These are phyloP conservation scores for Phytophthora brassicae DNA, from an alignment of 352 stramenopile genomes.

Conservation along the genomic window DNA sequence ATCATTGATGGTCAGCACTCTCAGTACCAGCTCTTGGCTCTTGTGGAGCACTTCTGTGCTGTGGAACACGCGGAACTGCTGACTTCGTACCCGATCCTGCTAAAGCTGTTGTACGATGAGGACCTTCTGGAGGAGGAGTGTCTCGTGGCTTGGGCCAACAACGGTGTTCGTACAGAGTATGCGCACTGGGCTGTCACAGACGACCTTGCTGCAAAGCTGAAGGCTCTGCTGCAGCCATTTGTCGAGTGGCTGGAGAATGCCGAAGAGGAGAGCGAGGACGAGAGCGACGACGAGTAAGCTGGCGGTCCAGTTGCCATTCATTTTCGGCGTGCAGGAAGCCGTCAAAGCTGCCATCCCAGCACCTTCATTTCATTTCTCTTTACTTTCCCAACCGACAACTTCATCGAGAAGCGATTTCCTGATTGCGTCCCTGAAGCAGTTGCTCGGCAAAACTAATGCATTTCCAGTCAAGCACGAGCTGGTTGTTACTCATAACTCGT, in stretches of 20 bases:
- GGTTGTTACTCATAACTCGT: background rate
- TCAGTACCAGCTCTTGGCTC: constrained; percentile 93
- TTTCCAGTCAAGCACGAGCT: background rate
- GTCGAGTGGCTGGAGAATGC: constrained; percentile 98
- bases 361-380: constrained; percentile 18
- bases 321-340: constrained; percentile 6
- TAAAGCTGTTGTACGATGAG: constrained; percentile 97
- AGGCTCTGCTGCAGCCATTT: constrained; percentile 91
- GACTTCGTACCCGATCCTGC: constrained; percentile 90
- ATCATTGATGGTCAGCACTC: constrained; percentile 85
- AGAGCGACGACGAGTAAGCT: constrained; percentile 58
- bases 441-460: background rate
- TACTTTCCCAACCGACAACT: background rate
- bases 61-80: constrained; percentile 84
- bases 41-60: constrained; percentile 90
- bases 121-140: constrained; percentile 96
- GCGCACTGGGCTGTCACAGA: constrained; percentile 88
- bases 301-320: background rate
- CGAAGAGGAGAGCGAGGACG: constrained; percentile 89
- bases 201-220: constrained; percentile 86
- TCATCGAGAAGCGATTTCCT: background rate
- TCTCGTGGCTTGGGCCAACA: constrained; percentile 91
- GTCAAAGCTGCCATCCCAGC: constrained; percentile 6
- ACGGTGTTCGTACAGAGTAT: constrained; percentile 74
- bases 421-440: background rate